Conservation (phyloP, 2,329 filamentous ascomycete species). For the Lachnum nothofagi region DNA sequence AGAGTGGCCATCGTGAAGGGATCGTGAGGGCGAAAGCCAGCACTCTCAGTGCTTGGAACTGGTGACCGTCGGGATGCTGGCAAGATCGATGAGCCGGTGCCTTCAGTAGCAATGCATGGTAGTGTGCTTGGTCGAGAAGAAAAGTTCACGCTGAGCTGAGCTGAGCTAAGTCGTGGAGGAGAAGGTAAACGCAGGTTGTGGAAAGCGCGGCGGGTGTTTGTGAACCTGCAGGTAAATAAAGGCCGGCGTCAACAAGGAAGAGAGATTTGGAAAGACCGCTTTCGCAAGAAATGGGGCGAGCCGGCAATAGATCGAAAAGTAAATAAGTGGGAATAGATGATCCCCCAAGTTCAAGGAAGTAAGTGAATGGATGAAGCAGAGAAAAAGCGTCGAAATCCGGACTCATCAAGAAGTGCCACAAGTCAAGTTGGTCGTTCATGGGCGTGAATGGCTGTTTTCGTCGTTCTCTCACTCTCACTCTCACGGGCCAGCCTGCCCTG, state of each 20-base stretch:
- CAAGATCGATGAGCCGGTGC: too few relatives aligned
- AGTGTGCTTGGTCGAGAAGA: too few relatives aligned
- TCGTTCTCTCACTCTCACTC: too few relatives aligned
- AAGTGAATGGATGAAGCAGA: background rate
- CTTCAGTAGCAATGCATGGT: too few relatives aligned
- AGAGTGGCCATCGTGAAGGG: slow-evolving; percentile 27
- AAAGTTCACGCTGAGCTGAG: too few relatives aligned
- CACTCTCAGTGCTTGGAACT: background rate
- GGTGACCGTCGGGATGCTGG: background rate
- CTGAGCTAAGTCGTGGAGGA: too few relatives aligned
- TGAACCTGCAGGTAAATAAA: background rate
- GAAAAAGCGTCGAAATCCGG: background rate
- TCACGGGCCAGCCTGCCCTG: too few relatives aligned
- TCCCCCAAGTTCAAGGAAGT: background rate
- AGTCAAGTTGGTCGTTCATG: too few relatives aligned
- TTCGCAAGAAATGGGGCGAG: background rate
- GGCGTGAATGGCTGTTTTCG: too few relatives aligned
- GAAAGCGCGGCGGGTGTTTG: background rate
- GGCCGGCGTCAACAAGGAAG: background rate
- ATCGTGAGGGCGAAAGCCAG: too few relatives aligned
- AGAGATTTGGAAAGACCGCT: background rate
- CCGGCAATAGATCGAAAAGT: background rate
- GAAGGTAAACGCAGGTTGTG: background rate
- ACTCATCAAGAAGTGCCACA: too few relatives aligned
- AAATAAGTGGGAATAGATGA: background rate